These are phyloP conservation scores for Naegleria fowleri DNA, from an alignment of 208 protist species.

Conservation along the genomic window DNA sequence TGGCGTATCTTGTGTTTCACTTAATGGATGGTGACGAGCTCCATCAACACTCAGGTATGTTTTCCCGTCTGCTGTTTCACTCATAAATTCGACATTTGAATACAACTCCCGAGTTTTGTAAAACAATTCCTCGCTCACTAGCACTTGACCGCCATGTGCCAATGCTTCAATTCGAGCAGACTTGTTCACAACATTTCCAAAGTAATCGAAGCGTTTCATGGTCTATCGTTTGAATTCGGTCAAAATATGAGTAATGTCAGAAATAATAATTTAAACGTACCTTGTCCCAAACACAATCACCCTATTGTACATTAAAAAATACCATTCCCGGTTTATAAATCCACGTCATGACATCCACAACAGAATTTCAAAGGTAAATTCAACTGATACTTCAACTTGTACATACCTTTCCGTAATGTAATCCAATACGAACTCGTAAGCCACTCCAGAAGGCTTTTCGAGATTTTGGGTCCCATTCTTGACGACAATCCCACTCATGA, in stretches of 20 bases:
- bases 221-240: background rate
- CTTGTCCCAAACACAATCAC: background rate
- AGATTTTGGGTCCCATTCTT: background rate
- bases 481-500: constrained; percentile 10
- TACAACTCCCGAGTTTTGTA: background rate
- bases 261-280: background rate
- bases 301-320: too few relatives aligned
- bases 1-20: background rate
- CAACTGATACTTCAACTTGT: too few relatives aligned
- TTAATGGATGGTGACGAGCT: background rate
- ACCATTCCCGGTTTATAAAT: too few relatives aligned
- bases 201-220: background rate
- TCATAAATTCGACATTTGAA: background rate
- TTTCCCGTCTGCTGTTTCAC: background rate
- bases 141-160: background rate
- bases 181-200: background rate
- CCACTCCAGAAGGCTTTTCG: constrained; percentile 38
- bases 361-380: too few relatives aligned
- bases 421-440: constrained; percentile 52
- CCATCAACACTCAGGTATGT: background rate
- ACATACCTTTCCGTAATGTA: constrained; percentile 42
- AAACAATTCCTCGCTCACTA: background rate
- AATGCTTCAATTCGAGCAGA: background rate
- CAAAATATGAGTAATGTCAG: too few relatives aligned
- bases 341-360: too few relatives aligned